phyloP scores from a whole-genome alignment of 2,329 filamentous ascomycete species.

The Colletotrichum paranaense region DNA sequence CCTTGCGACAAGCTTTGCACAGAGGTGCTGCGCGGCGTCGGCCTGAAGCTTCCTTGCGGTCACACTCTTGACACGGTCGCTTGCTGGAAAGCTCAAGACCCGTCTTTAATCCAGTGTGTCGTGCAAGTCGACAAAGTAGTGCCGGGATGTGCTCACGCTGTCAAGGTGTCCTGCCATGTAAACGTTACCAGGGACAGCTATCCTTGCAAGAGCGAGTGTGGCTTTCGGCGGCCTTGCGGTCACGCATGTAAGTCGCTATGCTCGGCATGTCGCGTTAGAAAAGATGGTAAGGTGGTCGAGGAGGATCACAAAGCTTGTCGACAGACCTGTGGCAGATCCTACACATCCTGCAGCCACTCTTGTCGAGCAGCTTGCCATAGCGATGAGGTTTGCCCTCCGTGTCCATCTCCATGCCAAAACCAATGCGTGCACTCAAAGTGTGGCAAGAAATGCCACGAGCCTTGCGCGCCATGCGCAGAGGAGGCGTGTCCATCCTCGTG shows the following conservation, averaged over 20 bases:
- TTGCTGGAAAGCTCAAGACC: slow-evolving; percentile 58
- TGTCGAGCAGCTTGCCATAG: slow-evolving; percentile 66
- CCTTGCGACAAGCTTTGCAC: slow-evolving; percentile 51
- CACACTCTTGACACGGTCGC: slow-evolving; percentile 46
- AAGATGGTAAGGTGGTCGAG: slow-evolving; percentile 41
- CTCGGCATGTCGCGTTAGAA: slow-evolving; percentile 55
- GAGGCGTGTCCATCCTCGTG: slow-evolving; percentile 64
- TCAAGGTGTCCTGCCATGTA: slow-evolving; percentile 60
- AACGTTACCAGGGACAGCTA: slow-evolving; percentile 56
- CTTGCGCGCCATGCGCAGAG: slow-evolving; percentile 71
- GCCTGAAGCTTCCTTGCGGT: slow-evolving; percentile 53
- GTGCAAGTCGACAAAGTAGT: slow-evolving; percentile 58
- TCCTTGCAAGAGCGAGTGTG: slow-evolving; percentile 62
- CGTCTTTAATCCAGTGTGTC: slow-evolving; percentile 59
- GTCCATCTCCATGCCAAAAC: slow-evolving; percentile 62
- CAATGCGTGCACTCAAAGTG: slow-evolving; percentile 69
- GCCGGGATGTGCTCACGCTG: slow-evolving; percentile 65
- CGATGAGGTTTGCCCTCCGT: slow-evolving; percentile 57
- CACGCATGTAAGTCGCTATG: slow-evolving; percentile 66
- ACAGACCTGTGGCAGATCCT: slow-evolving; percentile 45
- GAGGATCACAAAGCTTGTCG: slow-evolving; percentile 60
- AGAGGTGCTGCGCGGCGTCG: slow-evolving; percentile 43
- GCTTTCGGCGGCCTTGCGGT: slow-evolving; percentile 61
- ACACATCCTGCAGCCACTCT: slow-evolving; percentile 65
- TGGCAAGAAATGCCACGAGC: slow-evolving; percentile 64